Conservation (phyloP, 352 stramenopile genomes). For the Phytopythium oedochilum region DNA sequence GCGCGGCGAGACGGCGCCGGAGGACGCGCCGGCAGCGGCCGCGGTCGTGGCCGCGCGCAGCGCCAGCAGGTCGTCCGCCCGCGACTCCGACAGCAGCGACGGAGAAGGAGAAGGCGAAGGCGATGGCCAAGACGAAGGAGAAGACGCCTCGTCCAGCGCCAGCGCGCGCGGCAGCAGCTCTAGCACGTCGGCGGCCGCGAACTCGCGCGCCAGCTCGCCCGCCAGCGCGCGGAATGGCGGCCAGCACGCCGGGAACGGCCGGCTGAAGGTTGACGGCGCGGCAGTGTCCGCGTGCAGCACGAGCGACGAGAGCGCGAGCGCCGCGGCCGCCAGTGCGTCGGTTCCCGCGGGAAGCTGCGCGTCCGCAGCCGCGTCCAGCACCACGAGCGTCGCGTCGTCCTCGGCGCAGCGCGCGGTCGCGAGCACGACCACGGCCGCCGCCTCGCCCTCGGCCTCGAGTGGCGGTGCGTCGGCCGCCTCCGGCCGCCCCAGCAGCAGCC, state of each 20-base stretch:
- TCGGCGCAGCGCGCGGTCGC: slow-evolving; percentile 37
- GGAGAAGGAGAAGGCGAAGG: not conserved
- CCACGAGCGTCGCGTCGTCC: slow-evolving; percentile 45
- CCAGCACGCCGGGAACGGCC: slow-evolving; percentile 16
- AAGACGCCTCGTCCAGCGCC: slow-evolving; percentile 21
- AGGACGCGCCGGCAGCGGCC: not conserved
- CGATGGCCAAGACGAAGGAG: too few relatives aligned
- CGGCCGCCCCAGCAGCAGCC: too few relatives aligned
- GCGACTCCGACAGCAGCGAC: not conserved
- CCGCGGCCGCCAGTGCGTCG: slow-evolving; percentile 25
- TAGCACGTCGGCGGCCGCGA: slow-evolving; percentile 42
- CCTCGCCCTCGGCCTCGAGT: too few relatives aligned
- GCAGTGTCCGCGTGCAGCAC: slow-evolving; percentile 35
- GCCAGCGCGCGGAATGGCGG: slow-evolving; percentile 41
- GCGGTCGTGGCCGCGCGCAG: not conserved
- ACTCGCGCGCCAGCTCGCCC: slow-evolving; percentile 36
- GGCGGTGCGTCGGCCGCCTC: not conserved
- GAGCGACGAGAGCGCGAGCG: slow-evolving; percentile 64
- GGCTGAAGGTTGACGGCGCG: slow-evolving; percentile 2
- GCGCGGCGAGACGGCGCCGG: too few relatives aligned
- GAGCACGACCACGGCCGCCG: slow-evolving; percentile 28
- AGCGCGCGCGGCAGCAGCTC: slow-evolving; percentile 56
- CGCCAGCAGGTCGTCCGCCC: slow-evolving; percentile 2
- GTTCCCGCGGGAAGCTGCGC: slow-evolving; percentile 3
- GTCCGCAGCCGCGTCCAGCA: slow-evolving; percentile 31